Evolutionary conservation across 2,329 filamentous ascomycete species (phyloP).

Genomic region (Calonectria crousiana): DNA sequence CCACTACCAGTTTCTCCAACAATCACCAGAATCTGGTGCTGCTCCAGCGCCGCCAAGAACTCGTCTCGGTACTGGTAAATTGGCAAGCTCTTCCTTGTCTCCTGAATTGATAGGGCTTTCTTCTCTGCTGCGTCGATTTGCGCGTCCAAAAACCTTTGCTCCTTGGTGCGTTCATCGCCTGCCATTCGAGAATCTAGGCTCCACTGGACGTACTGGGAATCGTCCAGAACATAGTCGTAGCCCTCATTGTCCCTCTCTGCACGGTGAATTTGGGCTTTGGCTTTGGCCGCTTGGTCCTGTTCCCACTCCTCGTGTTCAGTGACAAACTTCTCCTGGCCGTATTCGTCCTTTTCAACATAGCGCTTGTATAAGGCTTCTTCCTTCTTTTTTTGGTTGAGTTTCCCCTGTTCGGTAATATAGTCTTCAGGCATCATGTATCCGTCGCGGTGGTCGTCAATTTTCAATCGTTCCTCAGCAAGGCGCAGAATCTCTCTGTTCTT

Average conservation of each 20-base stretch:
- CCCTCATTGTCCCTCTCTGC: conserved; percentile 82
- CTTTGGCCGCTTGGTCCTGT: conserved; percentile 86
- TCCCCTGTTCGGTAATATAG: conserved; percentile 93
- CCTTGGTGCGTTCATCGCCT: conserved; percentile 79
- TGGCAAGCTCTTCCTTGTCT: conserved; percentile 89
- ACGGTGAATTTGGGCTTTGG: conserved; percentile 85
- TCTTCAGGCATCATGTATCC: conserved; percentile 95
- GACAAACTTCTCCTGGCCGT: conserved; percentile 88
- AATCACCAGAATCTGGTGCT: conserved; percentile 90
- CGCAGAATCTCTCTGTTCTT: conserved; percentile 86
- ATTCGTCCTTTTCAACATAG: conserved; percentile 88
- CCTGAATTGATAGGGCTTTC: conserved; percentile 88
- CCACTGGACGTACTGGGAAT: conserved; percentile 89
- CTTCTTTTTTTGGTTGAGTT: conserved; percentile 88
- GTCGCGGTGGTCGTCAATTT: conserved; percentile 91
- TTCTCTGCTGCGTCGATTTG: conserved; percentile 91
- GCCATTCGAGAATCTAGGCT: conserved; percentile 79
- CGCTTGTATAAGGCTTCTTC: conserved; percentile 90
- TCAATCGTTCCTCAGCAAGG: conserved; percentile 84
- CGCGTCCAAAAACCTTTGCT: conserved; percentile 82
- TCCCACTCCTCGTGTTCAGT: conserved; percentile 99
- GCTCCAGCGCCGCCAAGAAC: conserved; percentile 85
- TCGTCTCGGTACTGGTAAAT: conserved; percentile 90
- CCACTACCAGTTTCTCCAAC: conserved; percentile 95
- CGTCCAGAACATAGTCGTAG: conserved; percentile 94